Evolutionary conservation across 2,329 filamentous ascomycete species (phyloP), one percentile per base, ranked within the genome.

Genomic region (Talaromyces sp.): DNA sequence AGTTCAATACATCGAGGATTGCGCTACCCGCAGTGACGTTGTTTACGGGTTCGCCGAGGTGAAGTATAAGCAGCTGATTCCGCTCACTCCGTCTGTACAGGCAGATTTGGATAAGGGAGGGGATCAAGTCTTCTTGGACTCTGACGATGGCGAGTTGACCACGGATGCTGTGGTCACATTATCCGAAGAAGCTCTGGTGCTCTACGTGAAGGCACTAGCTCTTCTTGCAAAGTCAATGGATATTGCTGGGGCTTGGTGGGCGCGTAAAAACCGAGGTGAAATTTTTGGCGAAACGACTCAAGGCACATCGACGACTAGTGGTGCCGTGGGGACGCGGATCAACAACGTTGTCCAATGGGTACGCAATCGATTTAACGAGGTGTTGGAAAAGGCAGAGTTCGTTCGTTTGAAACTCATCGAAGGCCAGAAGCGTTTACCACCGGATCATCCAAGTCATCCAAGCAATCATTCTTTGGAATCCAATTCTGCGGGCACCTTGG

Each of bases 11-110:
- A 91, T 97, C 58, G 93, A 99, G 71, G 92, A 97, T 66, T 88
- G 90, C 63, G 94, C 94, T 1, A 94, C 91, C 33, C 83, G 92
- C 39, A 97, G 92, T 69, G 92, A 99, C 71, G 94, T 97, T 46
- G 92, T 99, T 2, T 99, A 92, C 71, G 92, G 93, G 2, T 97
- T 99, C 73, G 94, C 94, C 5, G 93, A 99, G 75, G 93, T 99
- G 69, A 99, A 99, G 74, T 97, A 95, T 75, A 94, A 95, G 73
- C 94, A 99, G 73, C 82, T 99, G n/a, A 84, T 97, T 52, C 94
- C 94, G 2, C 78, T 94, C 45, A 86, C 90, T 1, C 94, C 93
- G 1, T 93, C 89, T 3, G 70, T 70, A 21, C 73, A 75, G 33
- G 64, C 69, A 5, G 73, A 77, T 40, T 55, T 68, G 6, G 64